Conservation (phyloP, 129 eudicot species). For the Flaveria ramosissima region DNA sequence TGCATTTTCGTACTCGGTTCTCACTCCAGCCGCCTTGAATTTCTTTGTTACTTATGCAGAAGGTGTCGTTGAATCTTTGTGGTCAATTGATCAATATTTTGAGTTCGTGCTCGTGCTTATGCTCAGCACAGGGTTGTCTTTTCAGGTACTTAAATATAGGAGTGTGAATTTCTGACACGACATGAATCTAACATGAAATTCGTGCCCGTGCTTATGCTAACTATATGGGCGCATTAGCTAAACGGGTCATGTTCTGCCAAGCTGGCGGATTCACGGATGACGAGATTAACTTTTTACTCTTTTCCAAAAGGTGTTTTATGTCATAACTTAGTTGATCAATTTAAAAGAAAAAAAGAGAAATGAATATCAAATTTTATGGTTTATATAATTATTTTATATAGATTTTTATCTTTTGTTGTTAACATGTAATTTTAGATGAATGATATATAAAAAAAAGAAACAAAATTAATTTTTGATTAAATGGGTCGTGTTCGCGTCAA, state of each 20-base stretch:
- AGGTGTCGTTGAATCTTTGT: conserved; percentile 94
- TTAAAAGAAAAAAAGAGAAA: background rate
- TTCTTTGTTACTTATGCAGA: conserved; percentile 93
- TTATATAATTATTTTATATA: too few species aligned
- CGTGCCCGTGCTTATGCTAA: background rate
- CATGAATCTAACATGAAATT: background rate
- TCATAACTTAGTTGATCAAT: background rate
- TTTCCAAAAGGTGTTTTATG: background rate
- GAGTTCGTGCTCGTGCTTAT: conserved; percentile 96
- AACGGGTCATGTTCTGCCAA: background rate
- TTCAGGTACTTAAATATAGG: conserved; percentile 64
- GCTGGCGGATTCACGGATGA: too few species aligned
- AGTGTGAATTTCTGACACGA: background rate
- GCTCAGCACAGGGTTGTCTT: conserved; percentile 97
- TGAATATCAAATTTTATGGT: too few species aligned
- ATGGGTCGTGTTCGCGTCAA: background rate
- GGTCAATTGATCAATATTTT: conserved; percentile 98
- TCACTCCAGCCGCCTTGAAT: conserved; percentile 95
- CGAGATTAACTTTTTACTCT: background rate
- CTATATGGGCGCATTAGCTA: background rate
- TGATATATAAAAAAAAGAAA: too few species aligned
- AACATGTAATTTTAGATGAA: too few species aligned
- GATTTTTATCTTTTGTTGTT: too few species aligned
- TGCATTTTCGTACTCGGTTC: conserved; percentile 82
- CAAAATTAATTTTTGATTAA: too few species aligned